These are phyloP conservation scores for Periglandula ipomoeae DNA, from an alignment of 2,329 filamentous ascomycete species.

Conservation along the genomic window DNA sequence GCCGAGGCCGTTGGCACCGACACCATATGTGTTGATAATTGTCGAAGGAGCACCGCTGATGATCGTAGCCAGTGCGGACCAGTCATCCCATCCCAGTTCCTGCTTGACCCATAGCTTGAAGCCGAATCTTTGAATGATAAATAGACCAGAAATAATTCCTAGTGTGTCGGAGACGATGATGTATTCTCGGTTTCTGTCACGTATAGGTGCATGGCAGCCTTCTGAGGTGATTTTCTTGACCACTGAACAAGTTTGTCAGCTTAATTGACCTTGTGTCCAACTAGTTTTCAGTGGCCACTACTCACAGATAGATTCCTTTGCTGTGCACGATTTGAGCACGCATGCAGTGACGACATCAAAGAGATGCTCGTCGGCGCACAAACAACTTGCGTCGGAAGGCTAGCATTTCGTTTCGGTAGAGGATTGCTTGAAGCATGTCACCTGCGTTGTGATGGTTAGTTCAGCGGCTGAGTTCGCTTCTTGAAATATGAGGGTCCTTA, in stretches of 20 bases:
- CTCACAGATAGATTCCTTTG: constrained; percentile 2
- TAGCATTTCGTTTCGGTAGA: neutral
- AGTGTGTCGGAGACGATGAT: constrained; percentile 10
- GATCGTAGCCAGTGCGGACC: constrained; percentile 14
- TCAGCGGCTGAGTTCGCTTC: neutral
- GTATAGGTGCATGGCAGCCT: constrained; percentile 7
- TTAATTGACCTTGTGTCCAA: too few species aligned
- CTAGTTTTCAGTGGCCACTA: too few species aligned
- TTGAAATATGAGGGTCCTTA: neutral
- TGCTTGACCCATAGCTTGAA: constrained; percentile 19
- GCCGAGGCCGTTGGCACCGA: constrained; percentile 17
- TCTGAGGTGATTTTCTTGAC: constrained; percentile 9
- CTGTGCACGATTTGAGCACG: constrained; percentile 1
- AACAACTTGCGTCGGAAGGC: neutral
- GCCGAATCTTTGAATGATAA: constrained; percentile 24
- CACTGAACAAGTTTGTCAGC: too few species aligned
- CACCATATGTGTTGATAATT: constrained; percentile 14
- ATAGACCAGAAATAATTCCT: constrained; percentile 21
- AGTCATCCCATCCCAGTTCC: constrained; percentile 20
- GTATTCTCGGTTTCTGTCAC: constrained; percentile 9
- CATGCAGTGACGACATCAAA: neutral
- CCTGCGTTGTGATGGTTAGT: neutral
- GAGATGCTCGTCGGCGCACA: constrained; percentile 1
- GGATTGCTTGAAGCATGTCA: neutral
- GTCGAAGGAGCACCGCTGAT: constrained; percentile 13